phyloP scores from a whole-genome alignment of 495 filamentous ascomycete species.

The Daldinia childiae region DNA sequence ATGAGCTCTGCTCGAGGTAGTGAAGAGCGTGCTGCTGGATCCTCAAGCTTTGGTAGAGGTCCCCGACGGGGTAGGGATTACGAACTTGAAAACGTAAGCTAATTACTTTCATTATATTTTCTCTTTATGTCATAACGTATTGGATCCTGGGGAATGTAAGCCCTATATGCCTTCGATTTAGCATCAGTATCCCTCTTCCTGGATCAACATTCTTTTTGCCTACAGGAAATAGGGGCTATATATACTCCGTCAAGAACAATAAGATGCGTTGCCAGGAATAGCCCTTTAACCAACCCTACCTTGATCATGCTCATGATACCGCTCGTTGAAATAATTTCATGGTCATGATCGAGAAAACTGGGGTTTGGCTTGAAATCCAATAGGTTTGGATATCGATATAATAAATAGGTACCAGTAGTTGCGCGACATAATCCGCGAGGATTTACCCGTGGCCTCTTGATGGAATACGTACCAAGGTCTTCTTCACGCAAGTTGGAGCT shows the following conservation, averaged over 20 bases:
- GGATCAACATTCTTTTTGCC: background rate
- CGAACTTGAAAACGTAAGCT: conserved; percentile 85
- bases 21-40: conserved; percentile 80
- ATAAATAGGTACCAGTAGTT: background rate
- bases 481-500: background rate
- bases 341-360: background rate
- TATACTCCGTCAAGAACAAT: background rate
- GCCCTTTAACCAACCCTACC: background rate
- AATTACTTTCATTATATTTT: conserved; percentile 36
- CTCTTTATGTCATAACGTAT: conserved; percentile 1
- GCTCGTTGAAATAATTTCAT: background rate
- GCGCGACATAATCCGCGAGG: background rate
- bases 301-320: background rate
- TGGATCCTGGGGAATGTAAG: conserved; percentile 6
- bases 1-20: conserved; percentile 83
- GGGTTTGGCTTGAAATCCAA: background rate
- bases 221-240: background rate
- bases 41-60: conserved; percentile 69
- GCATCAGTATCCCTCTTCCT: background rate
- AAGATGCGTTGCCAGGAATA: background rate
- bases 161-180: conserved; percentile 1
- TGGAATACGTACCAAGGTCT: background rate
- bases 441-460: background rate
- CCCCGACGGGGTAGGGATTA: conserved; percentile 77
- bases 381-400: background rate